Evolutionary conservation across 345 rosid genomes (phyloP), one percentile per base, ranked within the genome.

Genomic region (Sisymbrium altissimum): DNA sequence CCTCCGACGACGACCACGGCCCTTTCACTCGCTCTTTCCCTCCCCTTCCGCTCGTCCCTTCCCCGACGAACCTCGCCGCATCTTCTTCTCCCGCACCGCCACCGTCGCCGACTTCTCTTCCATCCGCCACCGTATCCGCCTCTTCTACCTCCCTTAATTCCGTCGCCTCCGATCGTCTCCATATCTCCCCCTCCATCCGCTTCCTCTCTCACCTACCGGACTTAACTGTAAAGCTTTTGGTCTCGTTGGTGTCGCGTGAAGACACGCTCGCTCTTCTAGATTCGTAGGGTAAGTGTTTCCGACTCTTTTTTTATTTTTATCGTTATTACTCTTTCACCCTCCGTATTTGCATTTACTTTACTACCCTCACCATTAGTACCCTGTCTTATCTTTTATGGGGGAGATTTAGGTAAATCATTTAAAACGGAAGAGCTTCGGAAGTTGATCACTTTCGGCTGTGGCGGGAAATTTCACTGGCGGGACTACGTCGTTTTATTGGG

Each of bases 1-100:
- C 97, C 45, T 90, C 92, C 86, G 85, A 88, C 77, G 81, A 81
- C 13, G 90, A 86, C 97, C 97, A 88, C 0, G 97, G 83, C 9
- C 92, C 90, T 67, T 80, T 88, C 54, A 90, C 87, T 82, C 73
- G 71, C 43, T 83, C 74, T 52, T 70, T 83, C 0, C 80, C 9
- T 68, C 65, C 71, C 14, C 50, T 54, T 13, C 70, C 71, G 0
- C 80, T 78, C 17, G 63, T 76, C 46, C 70, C 75, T 25, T 84
- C 77, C 73, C 46, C 76, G 61, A n/a, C 70, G 48, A 18, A 65
- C 80, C 18, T 45, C 66, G 21, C 68, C 71, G 79, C 71, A 52
- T 65, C 66, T 10, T n/a, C 86, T 12, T 75, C 76, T 18, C 76
- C 77, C 74, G 71, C 68, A 38, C 21, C 39, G 10, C 33, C 83